phyloP scores from a whole-genome alignment of 805 yeast species.

The Myxozyma udenii region DNA sequence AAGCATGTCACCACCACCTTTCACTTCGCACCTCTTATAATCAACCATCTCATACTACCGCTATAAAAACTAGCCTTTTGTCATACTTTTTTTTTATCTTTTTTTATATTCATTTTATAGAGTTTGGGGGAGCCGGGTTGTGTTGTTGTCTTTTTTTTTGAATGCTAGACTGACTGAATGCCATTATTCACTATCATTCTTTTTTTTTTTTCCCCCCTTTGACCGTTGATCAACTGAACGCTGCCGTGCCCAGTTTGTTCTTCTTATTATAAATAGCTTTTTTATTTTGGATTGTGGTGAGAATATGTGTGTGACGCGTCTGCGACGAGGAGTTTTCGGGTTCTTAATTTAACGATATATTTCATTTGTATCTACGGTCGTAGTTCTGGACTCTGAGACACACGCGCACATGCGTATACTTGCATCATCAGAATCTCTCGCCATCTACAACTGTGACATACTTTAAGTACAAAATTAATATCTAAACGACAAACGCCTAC shows the following conservation, averaged over 20 bases:
- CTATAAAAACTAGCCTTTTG: no score
- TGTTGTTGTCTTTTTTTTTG: not conserved
- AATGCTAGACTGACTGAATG: not conserved
- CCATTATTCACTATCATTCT: no score
- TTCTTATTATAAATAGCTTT: no score
- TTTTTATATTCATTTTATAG: not conserved
- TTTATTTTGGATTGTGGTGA: no score
- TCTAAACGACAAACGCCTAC: not conserved
- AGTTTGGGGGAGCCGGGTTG: not conserved
- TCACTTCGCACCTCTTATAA: not conserved
- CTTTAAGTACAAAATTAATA: not conserved
- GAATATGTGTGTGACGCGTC: no score
- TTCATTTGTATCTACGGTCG: no score
- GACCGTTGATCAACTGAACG: no score
- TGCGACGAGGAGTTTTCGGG: slow-evolving; percentile 5
- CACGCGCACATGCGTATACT: not conserved
- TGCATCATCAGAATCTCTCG: not conserved
- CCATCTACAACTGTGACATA: not conserved
- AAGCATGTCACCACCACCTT: not conserved
- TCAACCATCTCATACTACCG: not conserved
- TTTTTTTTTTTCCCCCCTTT: no score
- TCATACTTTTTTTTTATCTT: not conserved
- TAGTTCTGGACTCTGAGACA: no score
- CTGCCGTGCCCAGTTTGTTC: no score
- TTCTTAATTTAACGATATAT: not conserved